These are phyloP conservation scores for Candida pseudofarinosa DNA, from an alignment of 805 yeast genomes.

Conservation along the genomic window DNA sequence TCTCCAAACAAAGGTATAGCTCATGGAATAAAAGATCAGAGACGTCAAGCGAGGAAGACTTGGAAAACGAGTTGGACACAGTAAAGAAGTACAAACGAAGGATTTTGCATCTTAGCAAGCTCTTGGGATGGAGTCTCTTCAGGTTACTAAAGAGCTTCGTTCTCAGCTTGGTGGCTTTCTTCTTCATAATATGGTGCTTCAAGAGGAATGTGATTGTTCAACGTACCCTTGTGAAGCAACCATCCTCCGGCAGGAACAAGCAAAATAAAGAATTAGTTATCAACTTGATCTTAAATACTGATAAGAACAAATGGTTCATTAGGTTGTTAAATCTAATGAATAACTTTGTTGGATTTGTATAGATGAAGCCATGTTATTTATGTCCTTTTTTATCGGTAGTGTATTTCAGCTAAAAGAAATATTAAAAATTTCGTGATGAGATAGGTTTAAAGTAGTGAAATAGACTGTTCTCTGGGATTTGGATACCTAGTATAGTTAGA, in stretches of 20 bases:
- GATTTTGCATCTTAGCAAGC: constrained; percentile 18
- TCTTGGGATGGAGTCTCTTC: constrained; percentile 25
- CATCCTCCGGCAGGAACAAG: constrained; percentile 13
- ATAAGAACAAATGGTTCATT: constrained; percentile 43
- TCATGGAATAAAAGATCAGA: constrained; percentile 1
- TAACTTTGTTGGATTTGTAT: constrained; percentile 41
- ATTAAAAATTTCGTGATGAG: constrained; percentile 19
- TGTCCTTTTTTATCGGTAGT: background rate
- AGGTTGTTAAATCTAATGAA: constrained; percentile 33
- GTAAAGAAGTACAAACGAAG: constrained; percentile 17
- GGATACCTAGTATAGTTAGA: background rate
- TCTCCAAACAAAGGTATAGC: constrained; percentile 11
- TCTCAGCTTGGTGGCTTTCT: constrained; percentile 31
- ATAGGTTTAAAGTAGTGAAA: constrained; percentile 1
- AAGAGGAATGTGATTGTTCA: constrained; percentile 37
- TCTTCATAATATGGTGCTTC: constrained; percentile 40
- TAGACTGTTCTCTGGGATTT: background rate
- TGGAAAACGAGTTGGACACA: constrained; percentile 16
- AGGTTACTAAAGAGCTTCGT: constrained; percentile 31
- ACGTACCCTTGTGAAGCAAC: constrained; percentile 36
- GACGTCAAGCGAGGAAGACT: constrained; percentile 10
- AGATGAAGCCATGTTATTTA: constrained; percentile 1
- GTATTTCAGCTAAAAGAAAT: background rate
- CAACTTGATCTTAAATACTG: constrained; percentile 39
- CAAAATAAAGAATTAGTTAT: constrained; percentile 35